Conservation (phyloP, 2,329 filamentous ascomycete genomes). For the Fusarium sp. region DNA sequence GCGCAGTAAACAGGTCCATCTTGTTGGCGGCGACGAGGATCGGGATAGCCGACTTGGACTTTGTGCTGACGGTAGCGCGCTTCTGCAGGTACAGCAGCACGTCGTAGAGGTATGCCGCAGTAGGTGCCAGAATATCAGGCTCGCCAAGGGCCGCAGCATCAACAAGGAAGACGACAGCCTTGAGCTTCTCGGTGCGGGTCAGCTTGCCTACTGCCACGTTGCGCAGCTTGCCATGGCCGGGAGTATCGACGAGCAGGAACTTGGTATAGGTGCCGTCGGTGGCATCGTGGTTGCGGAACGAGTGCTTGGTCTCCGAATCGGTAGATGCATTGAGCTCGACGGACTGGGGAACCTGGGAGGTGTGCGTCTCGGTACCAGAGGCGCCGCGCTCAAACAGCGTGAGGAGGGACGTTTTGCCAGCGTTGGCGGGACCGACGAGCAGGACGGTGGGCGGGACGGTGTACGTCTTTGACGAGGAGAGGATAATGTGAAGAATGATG, state of each 20-base stretch:
- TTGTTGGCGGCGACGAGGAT: constrained; percentile 94
- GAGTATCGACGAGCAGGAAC: constrained; percentile 86
- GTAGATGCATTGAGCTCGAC: constrained; percentile 65
- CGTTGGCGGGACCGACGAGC: constrained; percentile 80
- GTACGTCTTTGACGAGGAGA: constrained; percentile 73
- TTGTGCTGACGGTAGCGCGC: constrained; percentile 60
- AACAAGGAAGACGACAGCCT: constrained; percentile 85
- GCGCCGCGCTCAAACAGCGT: constrained; percentile 72
- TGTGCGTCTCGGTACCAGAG: constrained; percentile 60
- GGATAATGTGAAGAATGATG: constrained; percentile 77
- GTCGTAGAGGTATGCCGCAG: constrained; percentile 89
- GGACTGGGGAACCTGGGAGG: constrained; percentile 59
- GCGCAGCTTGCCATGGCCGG: constrained; percentile 94
- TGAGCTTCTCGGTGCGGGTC: constrained; percentile 59
- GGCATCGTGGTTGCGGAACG: constrained; percentile 66
- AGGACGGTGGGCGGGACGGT: constrained; percentile 78
- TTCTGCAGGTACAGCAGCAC: constrained; percentile 85
- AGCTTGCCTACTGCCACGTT: constrained; percentile 68
- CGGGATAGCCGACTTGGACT: constrained; percentile 61
- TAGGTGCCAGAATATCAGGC: constrained; percentile 70
- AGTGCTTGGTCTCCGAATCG: constrained; percentile 53
- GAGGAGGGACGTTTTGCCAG: constrained; percentile 89
- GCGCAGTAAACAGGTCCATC: constrained; percentile 90
- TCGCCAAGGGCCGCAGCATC: constrained; percentile 77
- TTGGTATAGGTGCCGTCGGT: constrained; percentile 67